A percentile compares a stretch with the other conserved stretches of the same genome.
Conservation (phyloP, 2,329 filamentous ascomycete genomes). For the Fusarium chuoi region DNA sequence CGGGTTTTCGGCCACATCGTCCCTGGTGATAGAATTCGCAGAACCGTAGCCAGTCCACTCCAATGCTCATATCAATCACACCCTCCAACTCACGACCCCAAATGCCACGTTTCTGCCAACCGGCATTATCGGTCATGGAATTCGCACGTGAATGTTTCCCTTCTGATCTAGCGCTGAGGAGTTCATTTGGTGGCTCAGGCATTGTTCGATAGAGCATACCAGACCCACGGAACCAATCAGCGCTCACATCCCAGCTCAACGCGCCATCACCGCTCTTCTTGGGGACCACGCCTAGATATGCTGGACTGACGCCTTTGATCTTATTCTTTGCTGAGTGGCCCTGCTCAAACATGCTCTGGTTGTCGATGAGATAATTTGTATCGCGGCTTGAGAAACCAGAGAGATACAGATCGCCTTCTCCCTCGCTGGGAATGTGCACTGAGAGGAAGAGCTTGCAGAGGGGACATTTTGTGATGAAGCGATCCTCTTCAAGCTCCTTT, state of each 20-base stretch:
- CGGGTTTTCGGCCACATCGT: slow-evolving; percentile 45
- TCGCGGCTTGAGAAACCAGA: slow-evolving; percentile 50
- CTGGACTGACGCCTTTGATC: slow-evolving; percentile 44
- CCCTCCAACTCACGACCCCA: slow-evolving; percentile 49
- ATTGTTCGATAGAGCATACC: slow-evolving; percentile 50
- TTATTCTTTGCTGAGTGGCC: slow-evolving; percentile 45
- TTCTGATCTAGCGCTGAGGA: slow-evolving; percentile 37
- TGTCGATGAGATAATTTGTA: slow-evolving; percentile 49
- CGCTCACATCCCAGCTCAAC: slow-evolving; percentile 45
- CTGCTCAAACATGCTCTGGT: slow-evolving; percentile 46
- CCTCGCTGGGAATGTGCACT: slow-evolving; percentile 47
- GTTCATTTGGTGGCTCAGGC: slow-evolving; percentile 42
- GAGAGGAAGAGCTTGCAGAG: slow-evolving; percentile 50
- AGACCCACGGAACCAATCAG: slow-evolving; percentile 48
- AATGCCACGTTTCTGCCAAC: slow-evolving; percentile 47
- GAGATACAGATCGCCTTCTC: slow-evolving; percentile 45
- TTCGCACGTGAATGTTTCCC: slow-evolving; percentile 35
- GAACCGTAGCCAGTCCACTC: slow-evolving; percentile 49
- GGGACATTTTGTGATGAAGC: slow-evolving; percentile 49
- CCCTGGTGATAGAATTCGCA: slow-evolving; percentile 49
- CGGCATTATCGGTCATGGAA: slow-evolving; percentile 31
- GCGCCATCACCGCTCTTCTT: slow-evolving; percentile 46
- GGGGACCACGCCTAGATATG: slow-evolving; percentile 48
- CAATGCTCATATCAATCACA: slow-evolving; percentile 45
- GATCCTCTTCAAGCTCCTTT: slow-evolving; percentile 46